Conservation (phyloP, 192 early-diverging fungal species). For the Geosiphon pyriformis region DNA sequence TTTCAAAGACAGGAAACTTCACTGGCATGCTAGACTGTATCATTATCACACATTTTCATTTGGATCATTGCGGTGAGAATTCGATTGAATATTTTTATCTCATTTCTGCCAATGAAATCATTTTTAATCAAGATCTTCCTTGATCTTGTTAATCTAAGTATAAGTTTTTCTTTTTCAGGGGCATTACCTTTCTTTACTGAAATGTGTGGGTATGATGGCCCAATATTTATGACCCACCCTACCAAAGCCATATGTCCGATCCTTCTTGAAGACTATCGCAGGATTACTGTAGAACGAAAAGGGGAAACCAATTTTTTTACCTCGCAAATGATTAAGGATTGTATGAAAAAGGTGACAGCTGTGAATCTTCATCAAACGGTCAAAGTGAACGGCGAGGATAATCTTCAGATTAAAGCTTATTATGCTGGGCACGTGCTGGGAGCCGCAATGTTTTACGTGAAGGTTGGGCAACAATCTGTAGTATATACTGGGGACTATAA, state of each 20-base stretch:
- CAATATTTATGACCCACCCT: slow-evolving; percentile 97
- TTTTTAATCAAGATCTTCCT: neutral
- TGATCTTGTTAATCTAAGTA: neutral
- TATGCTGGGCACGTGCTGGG: slow-evolving; percentile 98
- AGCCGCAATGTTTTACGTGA: slow-evolving; percentile 92
- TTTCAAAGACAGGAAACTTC: slow-evolving; percentile 76
- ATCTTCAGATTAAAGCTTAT: slow-evolving; percentile 79
- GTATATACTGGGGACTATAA: slow-evolving; percentile 90
- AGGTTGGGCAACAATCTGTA: slow-evolving; percentile 68
- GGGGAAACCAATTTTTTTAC: slow-evolving; percentile 91
- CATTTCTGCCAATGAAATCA: too few species aligned
- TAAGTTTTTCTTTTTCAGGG: slow-evolving; percentile 1
- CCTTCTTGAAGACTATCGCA: slow-evolving; percentile 89
- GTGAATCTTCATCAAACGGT: slow-evolving; percentile 83
- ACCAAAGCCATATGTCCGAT: slow-evolving; percentile 95
- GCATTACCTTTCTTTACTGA: slow-evolving; percentile 95
- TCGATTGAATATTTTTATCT: neutral
- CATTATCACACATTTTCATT: slow-evolving; percentile 95
- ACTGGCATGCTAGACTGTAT: slow-evolving; percentile 83
- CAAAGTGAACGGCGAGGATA: slow-evolving; percentile 63
- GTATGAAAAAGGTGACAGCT: slow-evolving; percentile 91
- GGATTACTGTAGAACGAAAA: slow-evolving; percentile 83
- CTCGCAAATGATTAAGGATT: slow-evolving; percentile 79
- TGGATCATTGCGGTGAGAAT: slow-evolving; percentile 87
- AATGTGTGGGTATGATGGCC: slow-evolving; percentile 89